Base-by-base conservation (phyloP, 163 green algal species). In the Scenedesmus sp. region DNA sequence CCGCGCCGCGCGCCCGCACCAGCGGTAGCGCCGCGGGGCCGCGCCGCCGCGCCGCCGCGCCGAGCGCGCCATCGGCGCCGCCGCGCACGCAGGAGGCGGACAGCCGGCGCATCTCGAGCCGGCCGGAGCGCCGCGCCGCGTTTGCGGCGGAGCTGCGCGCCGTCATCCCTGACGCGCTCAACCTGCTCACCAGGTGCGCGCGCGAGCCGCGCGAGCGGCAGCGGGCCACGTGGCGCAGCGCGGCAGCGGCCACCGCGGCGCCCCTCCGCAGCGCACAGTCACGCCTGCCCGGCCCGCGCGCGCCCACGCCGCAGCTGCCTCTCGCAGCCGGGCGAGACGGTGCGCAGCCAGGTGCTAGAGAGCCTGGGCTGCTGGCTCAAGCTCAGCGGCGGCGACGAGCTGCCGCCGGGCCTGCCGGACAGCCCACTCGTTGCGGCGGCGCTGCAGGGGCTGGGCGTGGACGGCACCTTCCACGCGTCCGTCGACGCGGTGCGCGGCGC, bases 361-460 rank as follows among this genome's bases (percentile, higher is more conserved):
- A 92, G 92, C 11, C 94, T 97, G 60, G 88, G 85, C 20, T 85
- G 90, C 17, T 98, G 94, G 94, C 84, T 98, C 26, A 85, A 85
- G 56, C 85, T 97, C 28, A 90, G 56, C 2, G 63, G 45, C n/a
- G 79, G 63, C 6, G 53, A 11, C 9, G 24, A 63, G 50, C 34
- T 83, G 84, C 14, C 82, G 31, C 31, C 65, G 17, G 72, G 58
- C 26, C 77, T 97, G 24, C 75, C 80, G 2, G 13, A 45, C 39
- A 89, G 91, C 66, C 87, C 87, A 15, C 83, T 97, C 64, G 81
- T 92, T 29, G 69, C 56, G 17, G 88, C 89, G 4, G 82, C 92
- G 5, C 81, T 97, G 28, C 83, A 89, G 26, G 86, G 86, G 4
- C 76, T 92, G 28, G 36, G 22, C 18, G 73, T 69, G 0, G 54